Evolutionary conservation across 2,329 filamentous ascomycete genomes (phyloP).

Genomic region (Claviceps capensis): DNA sequence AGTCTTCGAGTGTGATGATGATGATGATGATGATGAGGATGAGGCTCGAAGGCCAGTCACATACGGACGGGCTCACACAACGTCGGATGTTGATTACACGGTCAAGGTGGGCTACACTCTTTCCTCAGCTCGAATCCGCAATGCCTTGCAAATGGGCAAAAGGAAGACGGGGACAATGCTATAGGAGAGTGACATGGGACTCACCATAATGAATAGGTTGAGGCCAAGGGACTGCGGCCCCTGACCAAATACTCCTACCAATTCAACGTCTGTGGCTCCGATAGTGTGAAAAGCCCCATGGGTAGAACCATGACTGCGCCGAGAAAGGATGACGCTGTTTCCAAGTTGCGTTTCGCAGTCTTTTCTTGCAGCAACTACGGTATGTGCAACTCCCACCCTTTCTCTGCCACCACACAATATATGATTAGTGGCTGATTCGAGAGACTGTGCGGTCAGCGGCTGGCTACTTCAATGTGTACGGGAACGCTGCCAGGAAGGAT

Average conservation of each 20-base stretch:
- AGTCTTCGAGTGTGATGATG: conserved; percentile 34
- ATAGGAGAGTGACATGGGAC: background rate
- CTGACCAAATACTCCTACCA: conserved; percentile 57
- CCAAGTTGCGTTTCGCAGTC: conserved; percentile 47
- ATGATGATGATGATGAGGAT: conserved; percentile 15
- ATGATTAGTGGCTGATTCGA: background rate
- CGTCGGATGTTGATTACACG: conserved; percentile 62
- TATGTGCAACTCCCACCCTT: conserved; percentile 16
- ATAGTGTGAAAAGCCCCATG: conserved; percentile 41
- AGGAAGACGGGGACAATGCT: too few species aligned
- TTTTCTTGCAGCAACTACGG: conserved; percentile 60
- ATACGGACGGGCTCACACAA: conserved; percentile 51
- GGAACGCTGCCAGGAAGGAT: conserved; percentile 44
- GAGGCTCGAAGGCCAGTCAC: conserved; percentile 28
- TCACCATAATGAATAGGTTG: conserved; percentile 30
- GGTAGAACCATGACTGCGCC: conserved; percentile 61
- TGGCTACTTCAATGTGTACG: conserved; percentile 47
- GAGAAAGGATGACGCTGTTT: conserved; percentile 37
- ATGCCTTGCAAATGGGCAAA: too few species aligned
- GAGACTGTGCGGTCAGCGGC: conserved; percentile 5
- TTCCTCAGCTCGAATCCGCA: background rate
- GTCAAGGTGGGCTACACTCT: conserved; percentile 39
- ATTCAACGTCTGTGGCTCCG: conserved; percentile 52
- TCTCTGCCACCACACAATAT: background rate
- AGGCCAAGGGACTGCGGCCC: conserved; percentile 46